Conservation (phyloP, 192 early-diverging fungal genomes). For the Kickxella alabastrina region DNA sequence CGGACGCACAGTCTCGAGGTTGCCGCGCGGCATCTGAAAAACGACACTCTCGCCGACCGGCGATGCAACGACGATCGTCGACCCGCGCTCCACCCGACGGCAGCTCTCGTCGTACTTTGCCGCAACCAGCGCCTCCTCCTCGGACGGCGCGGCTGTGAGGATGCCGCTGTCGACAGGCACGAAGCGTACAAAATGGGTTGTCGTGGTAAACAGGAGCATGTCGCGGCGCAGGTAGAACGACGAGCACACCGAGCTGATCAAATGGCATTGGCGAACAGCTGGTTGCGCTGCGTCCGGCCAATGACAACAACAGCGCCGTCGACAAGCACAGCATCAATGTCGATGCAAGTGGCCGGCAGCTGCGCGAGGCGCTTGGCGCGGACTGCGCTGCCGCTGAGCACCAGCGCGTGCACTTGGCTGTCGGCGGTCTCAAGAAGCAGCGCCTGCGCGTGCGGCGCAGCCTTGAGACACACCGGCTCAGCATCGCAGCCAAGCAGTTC, state of each 20-base stretch:
- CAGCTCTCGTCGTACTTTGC: conserved; percentile 28
- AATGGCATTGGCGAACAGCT: conserved; percentile 72
- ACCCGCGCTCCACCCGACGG: conserved; percentile 87
- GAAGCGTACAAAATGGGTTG: conserved; percentile 75
- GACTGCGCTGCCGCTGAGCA: neutral
- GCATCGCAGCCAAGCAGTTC: conserved; percentile 6
- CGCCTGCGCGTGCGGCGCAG: conserved; percentile 32
- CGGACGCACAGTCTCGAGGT: conserved; percentile 89
- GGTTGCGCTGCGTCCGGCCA: conserved; percentile 73
- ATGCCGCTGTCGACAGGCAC: conserved; percentile 51
- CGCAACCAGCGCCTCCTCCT: neutral
- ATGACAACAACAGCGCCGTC: conserved; percentile 47
- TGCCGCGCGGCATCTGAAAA: conserved; percentile 92
- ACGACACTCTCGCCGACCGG: conserved; percentile 60
- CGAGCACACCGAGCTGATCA: conserved; percentile 74
- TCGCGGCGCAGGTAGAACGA: conserved; percentile 82
- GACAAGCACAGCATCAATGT: conserved; percentile 24
- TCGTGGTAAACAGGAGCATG: conserved; percentile 82
- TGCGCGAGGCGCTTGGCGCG: neutral
- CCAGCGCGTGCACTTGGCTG: conserved; percentile 44
- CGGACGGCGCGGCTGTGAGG: neutral
- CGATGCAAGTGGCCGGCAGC: conserved; percentile 17
- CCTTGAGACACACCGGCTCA: neutral
- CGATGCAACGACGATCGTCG: conserved; percentile 76
- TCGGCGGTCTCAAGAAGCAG: conserved; percentile 44